Conservation (phyloP, 345 rosid genomes). For the Corchorus olitorius region DNA sequence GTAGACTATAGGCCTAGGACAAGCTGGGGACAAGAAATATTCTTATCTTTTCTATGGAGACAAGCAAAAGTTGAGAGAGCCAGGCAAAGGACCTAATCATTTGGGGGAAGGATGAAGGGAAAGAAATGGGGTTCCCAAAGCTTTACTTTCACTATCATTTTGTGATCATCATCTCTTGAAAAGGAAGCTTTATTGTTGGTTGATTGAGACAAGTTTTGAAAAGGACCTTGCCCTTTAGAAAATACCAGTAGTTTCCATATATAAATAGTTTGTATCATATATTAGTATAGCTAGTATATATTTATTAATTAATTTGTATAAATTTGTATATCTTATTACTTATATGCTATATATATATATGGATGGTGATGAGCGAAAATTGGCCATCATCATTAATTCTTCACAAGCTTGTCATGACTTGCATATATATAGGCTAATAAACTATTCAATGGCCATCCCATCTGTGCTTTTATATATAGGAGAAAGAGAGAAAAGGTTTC, state of each 20-base stretch:
- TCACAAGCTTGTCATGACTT: background rate
- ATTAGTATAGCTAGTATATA: too few species aligned
- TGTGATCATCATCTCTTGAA: conserved; percentile 43
- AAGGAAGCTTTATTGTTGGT: conserved; percentile 43
- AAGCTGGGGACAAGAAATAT: background rate
- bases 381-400: background rate
- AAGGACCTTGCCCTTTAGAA: conserved; percentile 13
- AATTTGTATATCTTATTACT: too few species aligned
- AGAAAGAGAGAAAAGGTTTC: background rate
- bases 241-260: background rate
- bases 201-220: conserved; percentile 13
- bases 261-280: too few species aligned
- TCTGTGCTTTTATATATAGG: too few species aligned
- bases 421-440: background rate
- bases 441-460: too few species aligned
- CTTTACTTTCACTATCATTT: conserved; percentile 41
- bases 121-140: conserved; percentile 31
- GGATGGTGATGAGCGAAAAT: too few species aligned
- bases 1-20: background rate
- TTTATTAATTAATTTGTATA: too few species aligned
- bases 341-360: too few species aligned
- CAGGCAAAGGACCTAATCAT: conserved; percentile 34
- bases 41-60: conserved; percentile 19
- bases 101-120: conserved; percentile 40
- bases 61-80: conserved; percentile 4